These are phyloP conservation scores for Diaporthe ilicicola DNA, from an alignment of 2,329 filamentous ascomycete genomes.

Conservation along the genomic window DNA sequence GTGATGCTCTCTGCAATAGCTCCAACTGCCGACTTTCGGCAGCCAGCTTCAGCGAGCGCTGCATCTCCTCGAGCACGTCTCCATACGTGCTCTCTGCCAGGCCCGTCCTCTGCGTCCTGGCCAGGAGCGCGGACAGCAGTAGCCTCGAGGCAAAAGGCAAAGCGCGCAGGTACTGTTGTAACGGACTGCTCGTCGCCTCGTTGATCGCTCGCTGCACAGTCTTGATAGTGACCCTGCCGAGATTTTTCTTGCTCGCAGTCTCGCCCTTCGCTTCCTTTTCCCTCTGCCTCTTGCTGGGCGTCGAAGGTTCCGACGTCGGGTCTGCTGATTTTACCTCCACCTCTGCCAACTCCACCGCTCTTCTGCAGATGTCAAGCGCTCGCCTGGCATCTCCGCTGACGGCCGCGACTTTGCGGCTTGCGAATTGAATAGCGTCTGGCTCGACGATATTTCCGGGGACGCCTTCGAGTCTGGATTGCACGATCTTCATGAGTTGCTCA, in stretches of 20 bases:
- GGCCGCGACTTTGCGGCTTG: conserved; percentile 93
- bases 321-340: conserved; percentile 61
- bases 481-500: conserved; percentile 96
- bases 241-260: conserved; percentile 44
- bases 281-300: conserved; percentile 66
- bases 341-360: conserved; percentile 95
- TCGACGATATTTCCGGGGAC: conserved; percentile 92
- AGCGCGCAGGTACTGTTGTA: conserved; percentile 87
- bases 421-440: conserved; percentile 93
- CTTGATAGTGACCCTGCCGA: conserved; percentile 81
- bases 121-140: conserved; percentile 82
- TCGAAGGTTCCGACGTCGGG: conserved; percentile 56
- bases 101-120: conserved; percentile 82
- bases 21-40: conserved; percentile 68
- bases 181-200: conserved; percentile 90
- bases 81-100: conserved; percentile 87
- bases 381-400: conserved; percentile 94
- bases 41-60: conserved; percentile 70
- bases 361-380: conserved; percentile 92
- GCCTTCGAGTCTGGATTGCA: conserved; percentile 89
- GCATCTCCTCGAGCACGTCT: conserved; percentile 88
- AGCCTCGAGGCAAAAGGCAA: conserved; percentile 86
- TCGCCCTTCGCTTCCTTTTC: conserved; percentile 39
- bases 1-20: conserved; percentile 54
- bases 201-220: conserved; percentile 95